Base-by-base conservation (phyloP, 2,329 filamentous ascomycete genomes). In the Cercospora berteroae region DNA sequence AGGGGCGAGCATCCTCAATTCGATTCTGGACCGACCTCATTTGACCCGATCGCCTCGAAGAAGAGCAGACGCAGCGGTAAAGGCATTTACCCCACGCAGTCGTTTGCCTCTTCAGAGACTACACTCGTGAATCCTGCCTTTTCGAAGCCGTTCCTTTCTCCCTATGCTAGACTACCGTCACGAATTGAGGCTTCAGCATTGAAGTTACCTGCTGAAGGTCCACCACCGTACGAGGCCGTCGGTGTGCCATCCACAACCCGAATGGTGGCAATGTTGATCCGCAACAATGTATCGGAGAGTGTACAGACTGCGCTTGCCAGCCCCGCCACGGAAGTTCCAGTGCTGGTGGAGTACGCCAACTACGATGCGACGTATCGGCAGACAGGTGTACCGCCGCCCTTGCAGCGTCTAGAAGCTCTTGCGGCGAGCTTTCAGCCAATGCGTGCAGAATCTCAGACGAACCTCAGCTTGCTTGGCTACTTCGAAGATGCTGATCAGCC, bases 401-500 rank as follows among this genome's bases (percentile, higher is more conserved):
- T 81, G 7, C 77, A 83, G 44, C 78, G 82, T 9, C 75, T 85
- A 3, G 81, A 84, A 57, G 74, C 72, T 5, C 74, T 84, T 18
- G 73, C 77, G 36, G 64, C 64, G 4, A 71, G 71, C 39, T 70
- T 77, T 12, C 72, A 74, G 64, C 75, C 75, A 2, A 77, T 77
- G 75, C 72, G 76, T 52, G 63, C 75, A 16, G 76, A 77, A 23
- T 75, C 74, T 20, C 75, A 76, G 57, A 72, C 71, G 2, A 81
- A 80, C 25, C 84, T 88, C 1, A 90, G 85, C 83, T 88, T 85
- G 73, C 78, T 75, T 83, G 91, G 70, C 74, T 94, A 92, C 74
- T 93, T 92, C 73, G 90, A 94, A 75, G 91, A 94, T 73, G 83
- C 90, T 63, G 85, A 87, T 63, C 88, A 91, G 64, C 81, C 82